These are phyloP conservation scores for Cryptosporidium bovis DNA, from an alignment of 169 alveolate genomes.

Conservation along the genomic window DNA sequence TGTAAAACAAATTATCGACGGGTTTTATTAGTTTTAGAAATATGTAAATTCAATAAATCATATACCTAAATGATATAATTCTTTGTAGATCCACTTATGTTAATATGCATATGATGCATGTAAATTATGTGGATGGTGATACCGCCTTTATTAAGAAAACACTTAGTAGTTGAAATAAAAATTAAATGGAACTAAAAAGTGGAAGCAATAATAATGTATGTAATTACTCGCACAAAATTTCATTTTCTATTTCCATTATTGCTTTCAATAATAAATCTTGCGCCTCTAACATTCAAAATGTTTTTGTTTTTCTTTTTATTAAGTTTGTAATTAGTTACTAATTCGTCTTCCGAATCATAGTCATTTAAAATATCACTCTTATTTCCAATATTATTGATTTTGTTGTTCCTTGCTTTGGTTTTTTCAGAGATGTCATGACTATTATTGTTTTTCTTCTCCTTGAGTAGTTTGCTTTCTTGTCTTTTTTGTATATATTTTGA, in stretches of 20 bases:
- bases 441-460: neutral
- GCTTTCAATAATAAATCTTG: conserved; percentile 32
- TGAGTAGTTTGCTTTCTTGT: conserved; percentile 14
- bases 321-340: neutral
- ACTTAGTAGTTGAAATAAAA: too few species aligned
- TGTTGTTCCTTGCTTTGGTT: neutral
- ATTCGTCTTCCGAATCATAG: conserved; percentile 47
- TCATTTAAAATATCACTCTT: too few species aligned
- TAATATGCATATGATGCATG: too few species aligned
- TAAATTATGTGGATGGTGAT: neutral
- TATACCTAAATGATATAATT: neutral
- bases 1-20: neutral
- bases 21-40: neutral
- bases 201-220: too few species aligned
- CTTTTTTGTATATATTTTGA: conserved; percentile 38
- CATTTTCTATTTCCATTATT: neutral
- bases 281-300: conserved; percentile 45
- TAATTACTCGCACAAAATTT: too few species aligned
- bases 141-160: too few species aligned
- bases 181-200: too few species aligned
- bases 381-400: too few species aligned
- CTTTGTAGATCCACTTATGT: neutral
- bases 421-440: neutral
- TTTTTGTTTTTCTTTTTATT: conserved; percentile 2
- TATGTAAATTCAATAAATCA: neutral